phyloP scores from a whole-genome alignment of 352 stramenopile genomes.

The Globisporangium paddicum region DNA sequence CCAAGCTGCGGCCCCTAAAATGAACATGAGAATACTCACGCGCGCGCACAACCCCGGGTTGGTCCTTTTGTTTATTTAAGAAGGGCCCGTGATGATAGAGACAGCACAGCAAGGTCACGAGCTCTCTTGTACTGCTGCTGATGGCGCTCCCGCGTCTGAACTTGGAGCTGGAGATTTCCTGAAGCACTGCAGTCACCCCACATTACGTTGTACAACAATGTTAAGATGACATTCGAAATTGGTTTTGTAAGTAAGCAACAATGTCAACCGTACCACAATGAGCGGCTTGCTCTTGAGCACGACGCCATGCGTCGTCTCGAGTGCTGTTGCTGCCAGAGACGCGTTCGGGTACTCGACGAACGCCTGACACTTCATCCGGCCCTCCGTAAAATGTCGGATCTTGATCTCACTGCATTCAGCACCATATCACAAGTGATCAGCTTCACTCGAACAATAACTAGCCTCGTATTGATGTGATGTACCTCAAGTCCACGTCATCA shows the following conservation, averaged over 20 bases:
- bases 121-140: not conserved
- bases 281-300: constrained; percentile 74
- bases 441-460: not conserved
- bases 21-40: constrained; percentile 1
- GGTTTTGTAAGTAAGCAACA: not conserved
- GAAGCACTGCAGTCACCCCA: constrained; percentile 20
- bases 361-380: constrained; percentile 83
- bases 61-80: constrained; percentile 10
- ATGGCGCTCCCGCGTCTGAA: not conserved
- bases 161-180: constrained; percentile 9
- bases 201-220: not conserved
- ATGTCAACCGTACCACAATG: constrained; percentile 44
- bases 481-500: constrained; percentile 1
- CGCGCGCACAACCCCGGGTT: not conserved
- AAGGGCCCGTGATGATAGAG: constrained; percentile 8
- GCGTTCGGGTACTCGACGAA: constrained; percentile 68
- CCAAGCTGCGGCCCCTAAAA: constrained; percentile 40
- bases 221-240: not conserved
- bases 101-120: not conserved
- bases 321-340: constrained; percentile 39
- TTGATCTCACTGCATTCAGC: constrained; percentile 27
- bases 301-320: constrained; percentile 63
- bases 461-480: not conserved
- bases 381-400: constrained; percentile 72
- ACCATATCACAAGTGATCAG: not conserved